phyloP scores from a whole-genome alignment of 106 monocot genomes.

The Ottelia alismoides region DNA sequence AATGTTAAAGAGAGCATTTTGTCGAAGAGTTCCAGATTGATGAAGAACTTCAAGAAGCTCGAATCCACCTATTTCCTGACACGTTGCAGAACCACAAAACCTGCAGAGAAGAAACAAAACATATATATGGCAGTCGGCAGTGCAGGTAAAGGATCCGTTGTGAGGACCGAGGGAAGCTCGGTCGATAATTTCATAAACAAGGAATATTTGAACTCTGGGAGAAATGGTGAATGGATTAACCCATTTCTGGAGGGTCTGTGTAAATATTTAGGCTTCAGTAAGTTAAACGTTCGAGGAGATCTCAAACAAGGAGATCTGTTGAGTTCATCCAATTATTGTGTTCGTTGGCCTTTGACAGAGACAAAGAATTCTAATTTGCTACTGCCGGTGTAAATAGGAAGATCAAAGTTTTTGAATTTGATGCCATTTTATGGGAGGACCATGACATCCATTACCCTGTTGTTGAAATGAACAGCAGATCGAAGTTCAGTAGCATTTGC shows the following conservation, averaged over 20 bases:
- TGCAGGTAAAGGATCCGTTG: slow-evolving; percentile 25
- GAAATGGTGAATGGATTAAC: slow-evolving; percentile 44
- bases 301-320: slow-evolving; percentile 75
- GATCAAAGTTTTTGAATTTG: slow-evolving; percentile 87
- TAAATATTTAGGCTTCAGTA: slow-evolving; percentile 74
- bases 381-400: slow-evolving; percentile 92
- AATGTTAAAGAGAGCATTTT: slow-evolving; percentile 24
- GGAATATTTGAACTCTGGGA: slow-evolving; percentile 5
- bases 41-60: slow-evolving; percentile 87
- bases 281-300: slow-evolving; percentile 57
- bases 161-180: slow-evolving; percentile 40
- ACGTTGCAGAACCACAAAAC: slow-evolving; percentile 24
- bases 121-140: slow-evolving; percentile 4
- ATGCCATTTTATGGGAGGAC: slow-evolving; percentile 60
- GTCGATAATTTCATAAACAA: slow-evolving; percentile 31
- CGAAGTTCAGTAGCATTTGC: slow-evolving; percentile 79
- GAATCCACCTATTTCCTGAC: slow-evolving; percentile 70
- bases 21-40: slow-evolving; percentile 63
- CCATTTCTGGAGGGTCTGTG: slow-evolving; percentile 76
- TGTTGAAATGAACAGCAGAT: slow-evolving; percentile 64
- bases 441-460: slow-evolving; percentile 89
- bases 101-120: slow-evolving; percentile 3
- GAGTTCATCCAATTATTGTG: slow-evolving; percentile 76
- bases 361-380: slow-evolving; percentile 84
- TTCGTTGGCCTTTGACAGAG: slow-evolving; percentile 86